Evolutionary conservation across 2,329 filamentous ascomycete species (phyloP), one percentile per base, ranked within the genome.

Genomic region (Xylogone sp.): DNA sequence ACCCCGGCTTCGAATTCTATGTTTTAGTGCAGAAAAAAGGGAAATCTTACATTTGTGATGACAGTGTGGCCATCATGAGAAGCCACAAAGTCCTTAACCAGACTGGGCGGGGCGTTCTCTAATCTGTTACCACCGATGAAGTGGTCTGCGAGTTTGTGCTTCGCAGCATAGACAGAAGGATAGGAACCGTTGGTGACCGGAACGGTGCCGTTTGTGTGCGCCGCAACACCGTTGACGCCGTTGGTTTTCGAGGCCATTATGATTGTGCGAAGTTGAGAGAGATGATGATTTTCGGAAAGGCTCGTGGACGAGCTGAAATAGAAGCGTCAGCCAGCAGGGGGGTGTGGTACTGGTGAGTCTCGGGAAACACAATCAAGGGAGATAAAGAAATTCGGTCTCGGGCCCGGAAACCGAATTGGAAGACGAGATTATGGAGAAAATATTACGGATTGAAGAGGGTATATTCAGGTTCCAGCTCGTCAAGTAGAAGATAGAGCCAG

Each of bases 81-180:
- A 48, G 88, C 83, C 45, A 99, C 93, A 75, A 97, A 99, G 72
- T 99, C 93, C 81, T 96, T 97, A 56, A 99, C 90, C 66, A 86
- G 87, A 70, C 92, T 87, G 34, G 91, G 82, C 43, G 88, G 75
- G 47, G 94, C 94, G 68, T 87, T 87, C 58, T 84, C 84, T 58
- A 99, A 75, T 68, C 85, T 83, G 77, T 96, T 97, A 59, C 94
- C 93, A 65, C 94, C 94, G 70, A 97, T 96, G 75, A 97, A 99
- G 78, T 99, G 94, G 72, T 90, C 80, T 57, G 91, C 84, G 57
- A 99, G 73, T 60, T 88, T 85, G 77, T 90, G 84, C 75, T 88
- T 90, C 62, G 90, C 86, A 59, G 90, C 83, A 69, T 88, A 91
- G 51, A 86, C 84, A 66, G 79, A 71, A 16, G 34, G 34, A 39